Percentiles rank a stretch among this genome's conserved stretches.
phyloP scores from a whole-genome alignment of 2,329 filamentous ascomycete genomes.

The Trichoderma atroviride region DNA sequence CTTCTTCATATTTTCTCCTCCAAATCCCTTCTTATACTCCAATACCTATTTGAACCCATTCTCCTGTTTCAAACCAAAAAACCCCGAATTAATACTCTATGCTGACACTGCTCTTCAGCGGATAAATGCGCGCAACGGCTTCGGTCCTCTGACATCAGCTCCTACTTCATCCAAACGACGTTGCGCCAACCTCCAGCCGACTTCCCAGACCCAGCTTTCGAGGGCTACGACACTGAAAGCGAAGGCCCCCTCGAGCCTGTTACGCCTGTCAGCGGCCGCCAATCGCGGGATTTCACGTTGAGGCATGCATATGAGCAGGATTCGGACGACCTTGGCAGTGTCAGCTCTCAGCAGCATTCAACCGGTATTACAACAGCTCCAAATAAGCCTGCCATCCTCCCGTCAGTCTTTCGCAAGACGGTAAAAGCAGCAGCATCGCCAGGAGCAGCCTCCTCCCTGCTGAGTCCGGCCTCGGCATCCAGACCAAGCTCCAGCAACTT shows the following conservation, averaged over 20 bases:
- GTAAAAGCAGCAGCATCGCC: neutral
- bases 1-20: neutral
- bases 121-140: slow-evolving; percentile 12
- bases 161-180: slow-evolving; percentile 47
- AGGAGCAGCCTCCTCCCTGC: neutral
- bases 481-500: neutral
- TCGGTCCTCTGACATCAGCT: slow-evolving; percentile 1
- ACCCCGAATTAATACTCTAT: neutral
- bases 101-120: slow-evolving; percentile 6
- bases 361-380: neutral
- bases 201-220: slow-evolving; percentile 55
- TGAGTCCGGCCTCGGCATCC: neutral
- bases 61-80: neutral
- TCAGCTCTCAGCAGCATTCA: slow-evolving; percentile 21
- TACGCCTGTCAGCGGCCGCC: slow-evolving; percentile 60
- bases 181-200: slow-evolving; percentile 54
- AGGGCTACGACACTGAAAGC: slow-evolving; percentile 63
- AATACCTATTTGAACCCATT: neutral
- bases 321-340: slow-evolving; percentile 40
- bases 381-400: slow-evolving; percentile 27
- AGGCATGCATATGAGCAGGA: slow-evolving; percentile 35
- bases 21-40: neutral
- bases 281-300: slow-evolving; percentile 57
- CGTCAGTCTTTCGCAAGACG: slow-evolving; percentile 20
- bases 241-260: slow-evolving; percentile 63